Base-by-base conservation (phyloP, 1,139 yeast genomes). In the Candida albicans region DNA sequence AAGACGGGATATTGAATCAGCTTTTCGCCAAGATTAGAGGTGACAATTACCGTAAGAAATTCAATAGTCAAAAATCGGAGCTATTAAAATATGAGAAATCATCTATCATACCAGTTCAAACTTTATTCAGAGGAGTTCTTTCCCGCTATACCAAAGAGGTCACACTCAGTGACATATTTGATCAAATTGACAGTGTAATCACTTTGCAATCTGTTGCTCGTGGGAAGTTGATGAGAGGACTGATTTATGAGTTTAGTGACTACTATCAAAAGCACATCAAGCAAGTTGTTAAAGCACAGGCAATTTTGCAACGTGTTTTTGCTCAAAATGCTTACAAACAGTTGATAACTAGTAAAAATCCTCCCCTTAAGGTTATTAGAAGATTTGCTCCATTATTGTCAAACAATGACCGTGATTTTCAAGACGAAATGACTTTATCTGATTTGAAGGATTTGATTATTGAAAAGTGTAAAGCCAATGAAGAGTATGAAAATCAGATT, bases 381-480 rank as follows among this genome's bases (percentile, higher is more conserved):
- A 83, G 81, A 46, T 95, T 90, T 64, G 87, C 93, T 1, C 81
- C 82, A 51, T 65, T 93, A 37, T 68, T 93, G 39, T 86, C 88
- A 47, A 93, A 85, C 51, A 81, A 81, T 46, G 93, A 86, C 46
- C 64, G 68, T 29, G 96, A 88, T 57, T 85, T 82, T 59, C 86
- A 82, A 46, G 87, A 86, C 53, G 96, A 89, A 54, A 71, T 87
- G 49, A 81, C 78, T 45, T 66, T 91, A 31, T 87, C 87, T 33
- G 80, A 79, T 41, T 65, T 79, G 46, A 83, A 88, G 52, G 91
- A 87, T 49, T 70, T 75, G 31, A 85, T 88, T 33, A 74, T 81
- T 39, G 82, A 77, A 39, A 82, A 77, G 47, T 82, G 88, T 8
- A 76, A 76, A 41, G 68, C 71, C 26, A 87, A 87, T 54, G 91